These are phyloP conservation scores for Lactarius sp. DNA, from an alignment of 768 basidiomycete species.

Conservation along the genomic window DNA sequence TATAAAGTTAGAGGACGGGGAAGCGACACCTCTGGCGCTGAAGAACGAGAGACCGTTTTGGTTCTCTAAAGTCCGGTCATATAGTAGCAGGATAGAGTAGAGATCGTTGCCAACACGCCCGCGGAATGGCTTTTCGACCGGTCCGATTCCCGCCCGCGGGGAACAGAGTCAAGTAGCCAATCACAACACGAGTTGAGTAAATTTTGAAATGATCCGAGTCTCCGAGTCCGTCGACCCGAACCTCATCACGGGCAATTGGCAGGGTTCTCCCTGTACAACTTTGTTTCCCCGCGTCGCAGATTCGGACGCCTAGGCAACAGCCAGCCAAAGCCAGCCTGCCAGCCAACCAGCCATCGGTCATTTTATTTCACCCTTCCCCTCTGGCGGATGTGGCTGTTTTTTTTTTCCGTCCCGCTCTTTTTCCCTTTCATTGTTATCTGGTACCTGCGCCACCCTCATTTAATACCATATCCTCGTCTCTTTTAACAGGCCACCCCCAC, in stretches of 20 bases:
- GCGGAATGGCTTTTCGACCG: neutral
- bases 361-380: neutral
- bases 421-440: neutral
- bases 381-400: neutral
- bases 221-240: too few relatives aligned
- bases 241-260: too few relatives aligned
- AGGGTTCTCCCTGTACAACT: neutral
- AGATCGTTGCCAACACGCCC: slow-evolving; percentile 10
- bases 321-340: neutral
- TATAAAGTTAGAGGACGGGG: slow-evolving; percentile 70
- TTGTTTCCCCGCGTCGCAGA: slow-evolving; percentile 14
- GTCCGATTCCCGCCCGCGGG: neutral
- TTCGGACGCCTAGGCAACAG: slow-evolving; percentile 19
- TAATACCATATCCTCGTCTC: neutral
- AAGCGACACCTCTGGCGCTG: slow-evolving; percentile 59
- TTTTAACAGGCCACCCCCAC: slow-evolving; percentile 2
- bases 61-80: slow-evolving; percentile 88
- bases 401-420: slow-evolving; percentile 1
- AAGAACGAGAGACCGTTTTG: slow-evolving; percentile 89
- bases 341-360: slow-evolving; percentile 2
- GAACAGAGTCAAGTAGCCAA: neutral
- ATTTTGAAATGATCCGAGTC: neutral
- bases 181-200: neutral
- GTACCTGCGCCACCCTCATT: slow-evolving; percentile 5
- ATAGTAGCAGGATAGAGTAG: slow-evolving; percentile 28